Percentiles rank a stretch among this genome's conserved stretches.
These are phyloP conservation scores for Fraxinus greggii DNA, from an alignment of 305 asterid genomes.

Conservation along the genomic window DNA sequence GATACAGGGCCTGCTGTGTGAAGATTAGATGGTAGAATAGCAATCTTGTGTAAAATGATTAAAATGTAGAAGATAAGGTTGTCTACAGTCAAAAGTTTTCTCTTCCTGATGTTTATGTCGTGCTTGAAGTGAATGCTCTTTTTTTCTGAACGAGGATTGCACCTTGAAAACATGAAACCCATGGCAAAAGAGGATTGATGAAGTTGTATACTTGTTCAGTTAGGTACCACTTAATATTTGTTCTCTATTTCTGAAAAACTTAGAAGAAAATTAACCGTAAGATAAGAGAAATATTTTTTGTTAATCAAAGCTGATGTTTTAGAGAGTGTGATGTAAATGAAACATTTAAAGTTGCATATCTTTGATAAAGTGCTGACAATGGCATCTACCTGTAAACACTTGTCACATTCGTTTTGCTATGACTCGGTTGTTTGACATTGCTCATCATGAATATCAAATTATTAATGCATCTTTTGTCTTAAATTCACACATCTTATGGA, in stretches of 20 bases:
- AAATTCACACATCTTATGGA: slow-evolving; percentile 7
- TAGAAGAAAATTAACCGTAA: background rate
- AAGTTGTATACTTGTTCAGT: slow-evolving; percentile 9
- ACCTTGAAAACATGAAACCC: background rate
- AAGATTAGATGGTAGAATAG: background rate
- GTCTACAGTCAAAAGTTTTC: slow-evolving; percentile 1
- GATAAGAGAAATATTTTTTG: background rate
- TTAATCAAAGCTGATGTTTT: background rate
- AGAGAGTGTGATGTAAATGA: background rate
- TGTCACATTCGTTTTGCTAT: background rate
- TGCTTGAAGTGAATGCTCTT: background rate
- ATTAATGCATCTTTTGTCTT: slow-evolving; percentile 1
- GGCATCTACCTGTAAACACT: background rate
- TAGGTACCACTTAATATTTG: slow-evolving; percentile 2
- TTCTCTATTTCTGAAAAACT: background rate
- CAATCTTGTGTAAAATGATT: background rate
- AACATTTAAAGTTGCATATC: background rate
- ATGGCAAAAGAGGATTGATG: background rate
- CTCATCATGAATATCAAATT: background rate
- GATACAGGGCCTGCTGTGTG: background rate
- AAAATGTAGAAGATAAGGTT: slow-evolving; percentile 3
- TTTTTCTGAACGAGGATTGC: background rate
- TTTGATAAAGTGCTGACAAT: background rate
- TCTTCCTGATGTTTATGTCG: slow-evolving; percentile 13
- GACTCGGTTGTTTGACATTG: background rate